Evolutionary conservation across 129 eudicot genomes (phyloP).

Genomic region (Centaurea solstitialis): DNA sequence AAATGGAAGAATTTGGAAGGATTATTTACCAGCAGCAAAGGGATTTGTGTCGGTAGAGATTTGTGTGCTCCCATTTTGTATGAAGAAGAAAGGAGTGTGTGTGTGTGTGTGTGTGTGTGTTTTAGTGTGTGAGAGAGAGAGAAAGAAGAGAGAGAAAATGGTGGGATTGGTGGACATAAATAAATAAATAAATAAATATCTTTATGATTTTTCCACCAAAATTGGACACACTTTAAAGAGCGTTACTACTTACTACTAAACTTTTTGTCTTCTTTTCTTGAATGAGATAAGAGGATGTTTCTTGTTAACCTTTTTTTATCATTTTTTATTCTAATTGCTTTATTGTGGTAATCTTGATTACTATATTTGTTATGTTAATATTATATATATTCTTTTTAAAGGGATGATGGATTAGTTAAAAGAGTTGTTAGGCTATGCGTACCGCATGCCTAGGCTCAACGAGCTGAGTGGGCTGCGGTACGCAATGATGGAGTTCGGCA

Average conservation of each 20-base stretch:
- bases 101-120: slow-evolving; percentile 19
- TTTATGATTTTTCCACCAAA: slow-evolving; percentile 15
- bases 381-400: no score
- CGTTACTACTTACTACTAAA: not conserved
- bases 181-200: slow-evolving; percentile 32
- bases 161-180: slow-evolving; percentile 8
- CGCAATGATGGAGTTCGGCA: no score
- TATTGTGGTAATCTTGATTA: no score
- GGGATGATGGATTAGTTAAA: no score
- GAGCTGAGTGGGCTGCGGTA: no score
- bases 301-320: not conserved
- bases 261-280: slow-evolving; percentile 21
- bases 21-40: slow-evolving; percentile 22
- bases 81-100: slow-evolving; percentile 12
- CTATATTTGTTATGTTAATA: no score
- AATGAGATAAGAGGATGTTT: not conserved
- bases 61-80: slow-evolving; percentile 23
- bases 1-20: not conserved
- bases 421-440: no score
- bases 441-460: no score
- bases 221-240: not conserved
- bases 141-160: not conserved
- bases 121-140: slow-evolving; percentile 24
- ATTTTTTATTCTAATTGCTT: no score
- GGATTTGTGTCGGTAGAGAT: slow-evolving; percentile 30